Percentiles rank a stretch among this genome's conserved stretches.
Evolutionary conservation across 75 land plant species (phyloP).

Genomic region (Pinus taeda): DNA sequence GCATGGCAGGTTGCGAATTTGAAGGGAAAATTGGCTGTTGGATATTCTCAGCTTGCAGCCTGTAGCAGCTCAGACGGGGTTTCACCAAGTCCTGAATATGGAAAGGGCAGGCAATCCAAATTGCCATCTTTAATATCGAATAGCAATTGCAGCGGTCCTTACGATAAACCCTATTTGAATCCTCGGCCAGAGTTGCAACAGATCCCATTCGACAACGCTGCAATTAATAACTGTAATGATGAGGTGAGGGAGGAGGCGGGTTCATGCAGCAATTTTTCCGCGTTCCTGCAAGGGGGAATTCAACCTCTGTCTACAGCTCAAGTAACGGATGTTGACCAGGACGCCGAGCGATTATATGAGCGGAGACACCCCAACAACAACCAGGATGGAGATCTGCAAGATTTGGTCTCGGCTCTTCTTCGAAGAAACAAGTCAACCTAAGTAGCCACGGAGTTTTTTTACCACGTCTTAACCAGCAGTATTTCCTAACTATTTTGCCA

Average conservation of each 20-base stretch:
- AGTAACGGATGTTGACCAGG: neutral
- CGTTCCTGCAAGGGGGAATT: neutral
- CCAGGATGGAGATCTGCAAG: slow-evolving; percentile 6
- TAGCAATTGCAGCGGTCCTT: no score
- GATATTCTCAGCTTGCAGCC: neutral
- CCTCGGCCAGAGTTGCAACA: neutral
- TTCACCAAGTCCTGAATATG: no score
- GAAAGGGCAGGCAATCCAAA: no score
- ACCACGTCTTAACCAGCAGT: no score
- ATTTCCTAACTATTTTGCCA: no score
- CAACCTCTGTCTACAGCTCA: neutral
- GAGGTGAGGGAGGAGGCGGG: no score
- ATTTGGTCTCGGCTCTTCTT: neutral
- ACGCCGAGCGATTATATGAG: no score
- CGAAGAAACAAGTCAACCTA: neutral
- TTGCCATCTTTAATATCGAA: no score
- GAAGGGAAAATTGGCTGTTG: neutral
- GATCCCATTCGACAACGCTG: neutral
- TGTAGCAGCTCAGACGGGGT: no score
- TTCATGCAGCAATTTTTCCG: neutral
- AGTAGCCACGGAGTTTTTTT: no score
- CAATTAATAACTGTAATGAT: no score
- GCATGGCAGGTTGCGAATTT: neutral
- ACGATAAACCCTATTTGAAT: neutral
- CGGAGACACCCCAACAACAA: no score